Base-by-base conservation (phyloP, 2,329 filamentous ascomycete genomes). In the Podosphaera fusca region DNA sequence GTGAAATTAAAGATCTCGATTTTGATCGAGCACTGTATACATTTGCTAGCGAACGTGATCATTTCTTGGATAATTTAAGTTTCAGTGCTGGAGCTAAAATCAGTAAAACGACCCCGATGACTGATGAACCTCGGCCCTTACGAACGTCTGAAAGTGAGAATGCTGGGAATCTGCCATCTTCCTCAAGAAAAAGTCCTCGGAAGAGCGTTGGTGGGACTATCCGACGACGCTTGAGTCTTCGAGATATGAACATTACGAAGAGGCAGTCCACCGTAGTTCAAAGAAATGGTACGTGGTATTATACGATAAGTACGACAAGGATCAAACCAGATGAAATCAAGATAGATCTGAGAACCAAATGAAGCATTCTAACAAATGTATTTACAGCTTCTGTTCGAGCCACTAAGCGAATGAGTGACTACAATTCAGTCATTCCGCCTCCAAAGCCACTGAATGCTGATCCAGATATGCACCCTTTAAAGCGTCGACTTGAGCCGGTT, bases 371-470 rank as follows among this genome's bases (percentile, higher is more conserved):
- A 56, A 47, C 55, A 57, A 51, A 57, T 38, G 51, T 59, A 10
- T 62, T 60, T 62, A 60, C 63, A 79, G 78, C 78, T 61, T 86
- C 83, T 31, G 75, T 83, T 61, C 82, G 89, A 63, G 95, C 89
- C 4, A 82, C 89, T 42, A 92, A 82, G 71, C 81, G 92, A 64
- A 73, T 96, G 62, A 96, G 90, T 70, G 94, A 94, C 68, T 98
- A 98, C 71, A 96, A 96, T 69, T 95, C 92, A 0, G 92, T 98
- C 56, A 96, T 98, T 56, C 92, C 92, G 12, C 82, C 81, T 1
- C 92, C 92, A 10, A 87, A 96, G 69, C 90, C 90, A 8, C 80
- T 96, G 61, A 87, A 94, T 58, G 80, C 83, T 55, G 85, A 90
- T 59, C 87, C 89, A 21, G 81, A 94, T 61, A 95, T 95, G 87